A percentile compares a stretch with the other conserved stretches of the same genome.
These are phyloP conservation scores for Coniochaeta prunicola DNA, from an alignment of 2,329 filamentous ascomycete species.

Conservation along the genomic window DNA sequence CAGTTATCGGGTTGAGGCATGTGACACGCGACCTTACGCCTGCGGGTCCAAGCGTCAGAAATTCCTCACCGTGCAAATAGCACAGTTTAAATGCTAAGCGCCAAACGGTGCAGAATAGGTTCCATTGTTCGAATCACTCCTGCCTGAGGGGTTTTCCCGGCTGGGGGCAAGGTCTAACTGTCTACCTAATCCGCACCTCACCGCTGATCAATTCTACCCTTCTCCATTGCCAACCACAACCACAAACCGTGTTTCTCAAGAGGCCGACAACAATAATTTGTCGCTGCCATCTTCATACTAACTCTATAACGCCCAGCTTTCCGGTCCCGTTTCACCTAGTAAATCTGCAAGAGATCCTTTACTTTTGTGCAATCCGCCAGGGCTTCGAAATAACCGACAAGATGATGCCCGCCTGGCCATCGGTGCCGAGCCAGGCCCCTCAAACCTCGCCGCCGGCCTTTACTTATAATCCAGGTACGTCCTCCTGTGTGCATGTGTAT, in stretches of 20 bases:
- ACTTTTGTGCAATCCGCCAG: neutral
- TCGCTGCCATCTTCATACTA: neutral
- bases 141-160: neutral
- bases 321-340: neutral
- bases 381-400: slow-evolving; percentile 3
- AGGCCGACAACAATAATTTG: neutral
- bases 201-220: neutral
- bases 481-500: neutral
- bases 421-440: slow-evolving; percentile 2
- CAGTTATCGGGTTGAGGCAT: neutral
- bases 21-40: neutral
- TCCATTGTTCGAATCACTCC: neutral
- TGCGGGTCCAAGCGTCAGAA: too few species aligned
- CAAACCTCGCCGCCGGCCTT: slow-evolving; percentile 20
- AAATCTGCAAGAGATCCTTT: neutral
- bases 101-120: neutral
- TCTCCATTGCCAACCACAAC: neutral
- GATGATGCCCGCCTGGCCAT: slow-evolving; percentile 25
- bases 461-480: slow-evolving; percentile 31
- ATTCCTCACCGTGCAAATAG: too few species aligned
- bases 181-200: neutral
- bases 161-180: neutral
- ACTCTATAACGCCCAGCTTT: neutral
- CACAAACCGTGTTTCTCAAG: too few species aligned
- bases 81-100: too few species aligned